Base-by-base conservation (phyloP, 2,329 filamentous ascomycete genomes). In the Camillea tinctor region DNA sequence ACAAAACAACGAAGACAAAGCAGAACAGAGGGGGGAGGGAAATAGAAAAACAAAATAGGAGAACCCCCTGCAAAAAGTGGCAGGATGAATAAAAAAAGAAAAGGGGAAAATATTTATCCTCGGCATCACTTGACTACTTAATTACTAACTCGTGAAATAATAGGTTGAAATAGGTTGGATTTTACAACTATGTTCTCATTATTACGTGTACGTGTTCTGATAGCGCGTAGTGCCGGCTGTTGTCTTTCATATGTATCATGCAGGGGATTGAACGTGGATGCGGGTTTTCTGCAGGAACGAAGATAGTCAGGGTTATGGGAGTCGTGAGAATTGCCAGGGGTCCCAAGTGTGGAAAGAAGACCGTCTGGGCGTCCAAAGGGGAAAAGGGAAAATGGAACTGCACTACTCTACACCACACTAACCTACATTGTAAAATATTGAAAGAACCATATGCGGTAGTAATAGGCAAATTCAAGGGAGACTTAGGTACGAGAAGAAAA, bases 211-310 rank as follows among this genome's bases (percentile, higher is more conserved):
- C 17, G 36, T 44, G 20, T 22, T 22, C 54, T 30, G 48, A 21
- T 50, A 49, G 44, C 24, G n/a, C 21, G 55, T 19, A 48, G 55
- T 56, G 53, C 51, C n/a, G n/a, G 49, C 57, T 63, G 63, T 61
- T 59, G 56, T 55, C 57, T 54, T n/a, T 63, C 60, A 52, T 56
- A 52, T 60, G 65, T 67, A 65, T 65, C 52, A 67, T 66, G 65
- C 65, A 67, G 65, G 65, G 65, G 65, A 58, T 63, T 50, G 55
- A 49, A 57, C 52, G 50, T 54, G 58, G 62, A 36, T 58, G 50
- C 52, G 58, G 62, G 48, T 58, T 48, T 54, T 61, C 58, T 63
- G 24, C 23, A 20, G 52, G 24, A 30, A 20, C 23, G 19, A 52
- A 52, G 26, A 19, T 52, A 19, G 51, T 7, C 17, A 26, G 51